Evolutionary conservation across 2,329 filamentous ascomycete genomes (phyloP).

Genomic region (Aspergillus uvarum): DNA sequence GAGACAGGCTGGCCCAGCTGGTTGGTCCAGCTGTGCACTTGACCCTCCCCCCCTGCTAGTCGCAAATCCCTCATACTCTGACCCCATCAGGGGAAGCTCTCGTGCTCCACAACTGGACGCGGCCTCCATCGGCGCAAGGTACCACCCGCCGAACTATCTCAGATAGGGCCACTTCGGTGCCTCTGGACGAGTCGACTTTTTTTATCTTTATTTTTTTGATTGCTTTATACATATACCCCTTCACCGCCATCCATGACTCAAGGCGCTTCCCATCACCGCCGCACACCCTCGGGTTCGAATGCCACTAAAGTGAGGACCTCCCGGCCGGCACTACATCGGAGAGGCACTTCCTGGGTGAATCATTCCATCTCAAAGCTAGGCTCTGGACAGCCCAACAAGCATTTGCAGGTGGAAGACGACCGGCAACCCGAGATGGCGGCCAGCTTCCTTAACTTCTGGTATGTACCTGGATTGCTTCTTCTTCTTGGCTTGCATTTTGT

Average conservation of each 20-base stretch:
- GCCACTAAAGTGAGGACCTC: constrained; percentile 31
- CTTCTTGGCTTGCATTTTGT: constrained; percentile 19
- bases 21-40: constrained; percentile 9
- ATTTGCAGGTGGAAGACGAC: constrained; percentile 26
- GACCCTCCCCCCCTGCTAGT: constrained; percentile 9
- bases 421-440: constrained; percentile 42
- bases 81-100: constrained; percentile 24
- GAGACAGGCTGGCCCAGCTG: constrained; percentile 20
- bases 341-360: constrained; percentile 31
- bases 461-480: constrained; percentile 22
- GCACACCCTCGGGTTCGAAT: constrained; percentile 34
- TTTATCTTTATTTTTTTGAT: constrained; percentile 1
- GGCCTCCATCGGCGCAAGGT: constrained; percentile 20
- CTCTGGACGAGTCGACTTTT: constrained; percentile 12
- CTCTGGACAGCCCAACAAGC: constrained; percentile 27
- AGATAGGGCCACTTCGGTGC: constrained; percentile 10
- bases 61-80: constrained; percentile 32
- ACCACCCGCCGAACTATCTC: constrained; percentile 19
- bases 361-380: constrained; percentile 37
- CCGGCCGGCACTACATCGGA: constrained; percentile 36
- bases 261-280: constrained; percentile 31
- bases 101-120: constrained; percentile 28
- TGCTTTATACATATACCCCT: constrained; percentile 24
- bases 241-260: constrained; percentile 44
- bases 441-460: constrained; percentile 49